These are phyloP conservation scores for Venturia effusa DNA, from an alignment of 2,329 filamentous ascomycete species.

Conservation along the genomic window DNA sequence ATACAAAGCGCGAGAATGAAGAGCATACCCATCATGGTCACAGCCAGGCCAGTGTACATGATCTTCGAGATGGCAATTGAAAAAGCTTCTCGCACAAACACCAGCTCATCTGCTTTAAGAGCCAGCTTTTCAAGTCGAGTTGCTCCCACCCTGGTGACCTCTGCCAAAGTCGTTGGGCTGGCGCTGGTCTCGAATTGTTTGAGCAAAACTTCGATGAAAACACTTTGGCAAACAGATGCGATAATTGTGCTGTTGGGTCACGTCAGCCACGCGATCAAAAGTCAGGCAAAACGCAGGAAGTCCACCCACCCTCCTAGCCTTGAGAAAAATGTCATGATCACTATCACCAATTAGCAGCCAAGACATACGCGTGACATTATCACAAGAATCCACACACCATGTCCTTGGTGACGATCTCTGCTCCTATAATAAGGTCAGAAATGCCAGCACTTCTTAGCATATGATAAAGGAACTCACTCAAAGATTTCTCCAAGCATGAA, in stretches of 20 bases:
- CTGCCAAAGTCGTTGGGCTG: neutral
- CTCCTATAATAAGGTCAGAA: neutral
- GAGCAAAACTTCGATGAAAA: neutral
- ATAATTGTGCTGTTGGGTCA: neutral
- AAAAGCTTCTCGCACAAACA: neutral
- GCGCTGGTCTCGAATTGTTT: neutral
- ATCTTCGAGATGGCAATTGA: neutral
- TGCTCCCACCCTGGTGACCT: neutral
- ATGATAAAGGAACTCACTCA: neutral
- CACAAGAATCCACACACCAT: neutral
- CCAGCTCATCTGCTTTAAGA: neutral
- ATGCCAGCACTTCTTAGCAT: neutral
- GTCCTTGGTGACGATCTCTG: neutral
- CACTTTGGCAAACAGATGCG: neutral
- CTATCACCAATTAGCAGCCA: neutral
- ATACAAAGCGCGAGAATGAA: neutral
- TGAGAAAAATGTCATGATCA: constrained; percentile 1
- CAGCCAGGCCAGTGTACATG: neutral
- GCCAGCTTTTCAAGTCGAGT: neutral
- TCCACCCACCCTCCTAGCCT: neutral
- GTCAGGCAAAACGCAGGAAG: neutral
- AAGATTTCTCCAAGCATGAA: neutral
- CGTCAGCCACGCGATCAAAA: neutral
- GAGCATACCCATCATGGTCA: neutral
- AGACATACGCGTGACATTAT: neutral